Base-by-base conservation (phyloP, 129 eudicot genomes). In the Rutidosis leptorrhynchoides region DNA sequence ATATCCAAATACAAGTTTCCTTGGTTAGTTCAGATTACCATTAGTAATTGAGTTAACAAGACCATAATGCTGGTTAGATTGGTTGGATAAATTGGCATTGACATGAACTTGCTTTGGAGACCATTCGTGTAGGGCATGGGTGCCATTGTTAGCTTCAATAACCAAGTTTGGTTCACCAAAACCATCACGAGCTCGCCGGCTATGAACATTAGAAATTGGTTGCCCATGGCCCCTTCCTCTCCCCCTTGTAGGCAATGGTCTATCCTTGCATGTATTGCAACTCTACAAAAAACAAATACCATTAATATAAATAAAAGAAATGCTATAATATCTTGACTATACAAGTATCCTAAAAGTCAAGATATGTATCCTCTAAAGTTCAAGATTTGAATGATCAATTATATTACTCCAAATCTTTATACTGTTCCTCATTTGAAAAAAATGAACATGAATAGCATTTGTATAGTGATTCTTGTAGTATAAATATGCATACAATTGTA, bases 1-100 rank as follows among this genome's bases (percentile, higher is more conserved):
- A 70, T 89, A 82, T 28, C 96, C 96, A 71, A 85, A 88, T 57
- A 81, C 83, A 20, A 88, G 79, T 53, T 66, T 82, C 42, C 79
- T 65, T 2, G 72, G 42, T 2, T 74, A 56, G 29, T 68, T 70
- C 0, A 62, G 14, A 12, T 21, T 22, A 59, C 74, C 63, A 5
- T 75, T 75, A 69, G 37, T 28, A 15, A 59, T 65, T 42, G 66
- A 40, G 72, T 64, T 73, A 55, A 55, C 72, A 16, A 17, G 66
- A 49, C 27, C 28, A 73, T 37, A 51, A n/a, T 53, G 64, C 46
- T 54, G 64, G 49, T 70, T 58, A 45, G 67, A 30, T 46, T 58
- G 82, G 67, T 29, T 25, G 21, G 49, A 24, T 35, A 22, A 23
- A 62, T 63, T 78, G 15, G 76, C 63, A 65, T 54, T 72, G 40